phyloP scores from a whole-genome alignment of 257 asterid genomes.

The Nicotiana noctiflora region DNA sequence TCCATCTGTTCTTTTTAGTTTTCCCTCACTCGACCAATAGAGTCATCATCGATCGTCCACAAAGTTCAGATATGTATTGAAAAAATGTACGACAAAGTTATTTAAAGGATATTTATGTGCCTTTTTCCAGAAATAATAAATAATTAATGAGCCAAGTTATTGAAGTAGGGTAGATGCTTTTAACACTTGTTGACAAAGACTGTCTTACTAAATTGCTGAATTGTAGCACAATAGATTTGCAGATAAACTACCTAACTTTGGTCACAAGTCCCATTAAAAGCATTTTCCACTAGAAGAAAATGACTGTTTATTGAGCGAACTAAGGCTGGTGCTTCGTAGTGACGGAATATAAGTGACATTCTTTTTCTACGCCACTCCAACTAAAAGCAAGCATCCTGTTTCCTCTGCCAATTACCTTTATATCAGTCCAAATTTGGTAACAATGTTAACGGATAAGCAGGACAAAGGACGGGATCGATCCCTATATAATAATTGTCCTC shows the following conservation, averaged over 20 bases:
- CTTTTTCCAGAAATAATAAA: too few species aligned
- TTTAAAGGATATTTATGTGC: too few species aligned
- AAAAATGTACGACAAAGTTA: too few species aligned
- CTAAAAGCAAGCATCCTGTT: not conserved
- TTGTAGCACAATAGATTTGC: not conserved
- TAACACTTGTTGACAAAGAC: not conserved
- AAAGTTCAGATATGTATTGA: too few species aligned
- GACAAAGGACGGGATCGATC: too few species aligned
- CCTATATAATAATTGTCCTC: too few species aligned
- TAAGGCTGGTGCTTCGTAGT: not conserved
- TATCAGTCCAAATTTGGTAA: too few species aligned
- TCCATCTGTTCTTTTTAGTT: not conserved
- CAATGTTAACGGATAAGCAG: too few species aligned
- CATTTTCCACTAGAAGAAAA: not conserved
- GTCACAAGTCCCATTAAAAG: not conserved
- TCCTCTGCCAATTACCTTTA: not conserved
- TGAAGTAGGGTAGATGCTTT: too few species aligned
- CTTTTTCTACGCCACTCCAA: not conserved
- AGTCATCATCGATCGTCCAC: too few species aligned
- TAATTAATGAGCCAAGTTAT: too few species aligned
- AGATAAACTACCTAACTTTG: not conserved
- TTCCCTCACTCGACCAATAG: too few species aligned
- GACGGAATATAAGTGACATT: not conserved
- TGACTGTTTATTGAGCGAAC: not conserved
- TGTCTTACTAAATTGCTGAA: not conserved